Conservation (phyloP, 768 basidiomycete genomes). For the Mycena albidolilacea region DNA sequence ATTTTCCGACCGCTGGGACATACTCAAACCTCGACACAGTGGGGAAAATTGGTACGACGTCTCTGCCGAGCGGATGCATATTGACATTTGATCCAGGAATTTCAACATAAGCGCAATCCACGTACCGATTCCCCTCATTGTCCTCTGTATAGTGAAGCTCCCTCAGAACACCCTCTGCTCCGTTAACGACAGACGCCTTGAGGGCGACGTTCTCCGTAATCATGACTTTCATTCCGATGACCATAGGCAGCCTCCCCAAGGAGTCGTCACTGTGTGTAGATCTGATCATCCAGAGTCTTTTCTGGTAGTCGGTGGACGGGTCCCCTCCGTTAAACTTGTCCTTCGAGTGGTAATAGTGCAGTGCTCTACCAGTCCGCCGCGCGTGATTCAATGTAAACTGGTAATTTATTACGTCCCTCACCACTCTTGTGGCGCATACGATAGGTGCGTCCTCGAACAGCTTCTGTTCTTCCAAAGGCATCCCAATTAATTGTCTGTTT, state of each 20-base stretch:
- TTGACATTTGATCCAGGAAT: background rate
- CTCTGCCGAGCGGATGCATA: background rate
- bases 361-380: background rate
- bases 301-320: background rate
- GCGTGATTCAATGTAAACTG: background rate
- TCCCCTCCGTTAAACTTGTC: background rate
- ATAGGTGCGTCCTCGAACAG: background rate
- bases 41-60: slow-evolving; percentile 5
- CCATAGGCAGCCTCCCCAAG: too few species aligned
- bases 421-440: background rate
- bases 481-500: background rate
- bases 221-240: slow-evolving; percentile 2
- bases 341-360: background rate
- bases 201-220: background rate
- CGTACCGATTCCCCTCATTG: background rate
- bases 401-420: background rate
- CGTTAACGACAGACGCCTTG: background rate
- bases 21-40: background rate
- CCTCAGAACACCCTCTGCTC: background rate
- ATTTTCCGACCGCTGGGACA: background rate
- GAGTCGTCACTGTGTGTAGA: background rate
- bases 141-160: background rate
- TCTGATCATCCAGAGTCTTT: background rate
- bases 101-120: slow-evolving; percentile 8
- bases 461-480: background rate